A percentile compares a stretch with the other conserved stretches of the same genome.
Evolutionary conservation across 352 stramenopile genomes (phyloP).

Genomic region (Phytophthora sansomeana): DNA sequence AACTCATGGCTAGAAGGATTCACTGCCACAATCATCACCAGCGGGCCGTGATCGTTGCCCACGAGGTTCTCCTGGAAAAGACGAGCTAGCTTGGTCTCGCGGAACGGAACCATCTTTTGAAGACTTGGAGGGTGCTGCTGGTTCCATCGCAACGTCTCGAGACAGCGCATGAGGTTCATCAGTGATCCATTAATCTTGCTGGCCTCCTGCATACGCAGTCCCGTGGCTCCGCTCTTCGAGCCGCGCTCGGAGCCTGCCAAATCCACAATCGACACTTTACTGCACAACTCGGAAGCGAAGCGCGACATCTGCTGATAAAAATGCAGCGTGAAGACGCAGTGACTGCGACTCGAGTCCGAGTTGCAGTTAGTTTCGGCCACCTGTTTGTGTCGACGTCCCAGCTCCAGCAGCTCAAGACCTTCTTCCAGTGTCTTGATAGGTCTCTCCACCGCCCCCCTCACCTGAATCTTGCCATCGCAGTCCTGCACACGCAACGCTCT

Average conservation of each 20-base stretch:
- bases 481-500: constrained; percentile 80
- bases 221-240: constrained; percentile 81
- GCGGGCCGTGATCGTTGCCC: constrained; percentile 79
- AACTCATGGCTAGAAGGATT: constrained; percentile 95
- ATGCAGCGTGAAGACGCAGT: constrained; percentile 92
- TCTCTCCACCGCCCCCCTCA: constrained; percentile 79
- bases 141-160: constrained; percentile 95
- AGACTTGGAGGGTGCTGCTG: constrained; percentile 77
- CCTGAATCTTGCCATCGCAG: constrained; percentile 90
- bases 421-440: constrained; percentile 71
- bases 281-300: constrained; percentile 34
- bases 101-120: constrained; percentile 96
- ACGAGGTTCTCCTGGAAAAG: constrained; percentile 96
- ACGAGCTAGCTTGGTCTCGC: constrained; percentile 96
- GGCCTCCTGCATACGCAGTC: constrained; percentile 95
- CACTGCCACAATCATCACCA: constrained; percentile 98
- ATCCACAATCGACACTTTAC: constrained; percentile 95
- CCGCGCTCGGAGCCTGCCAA: constrained; percentile 89
- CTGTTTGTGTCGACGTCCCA: constrained; percentile 72
- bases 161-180: constrained; percentile 98
- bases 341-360: constrained; percentile 90
- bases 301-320: constrained; percentile 55
- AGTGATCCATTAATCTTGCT: constrained; percentile 98
- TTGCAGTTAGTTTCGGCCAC: constrained; percentile 92
- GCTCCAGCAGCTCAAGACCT: constrained; percentile 75